Base-by-base conservation (phyloP, 108 stramenopile species). In the Nannochloropsis salina region DNA sequence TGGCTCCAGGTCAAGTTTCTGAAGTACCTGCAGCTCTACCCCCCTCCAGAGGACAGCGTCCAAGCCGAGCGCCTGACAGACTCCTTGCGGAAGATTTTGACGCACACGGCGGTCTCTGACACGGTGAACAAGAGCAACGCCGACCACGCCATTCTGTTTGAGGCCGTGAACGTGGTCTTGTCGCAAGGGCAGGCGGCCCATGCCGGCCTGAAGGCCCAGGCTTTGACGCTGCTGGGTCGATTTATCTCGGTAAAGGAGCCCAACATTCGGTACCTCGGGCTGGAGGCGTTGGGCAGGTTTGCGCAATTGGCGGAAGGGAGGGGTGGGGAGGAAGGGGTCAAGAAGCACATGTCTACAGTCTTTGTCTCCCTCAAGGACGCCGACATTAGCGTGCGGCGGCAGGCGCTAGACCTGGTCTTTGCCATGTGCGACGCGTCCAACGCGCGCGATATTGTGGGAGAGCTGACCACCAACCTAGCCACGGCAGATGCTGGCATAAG, bases 61-160 rank as follows among this genome's bases (percentile, higher is more conserved):
- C 93, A 95, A 84, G 89, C 94, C 61, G 88, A 90, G 12, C 94
- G 95, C 86, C 92, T 99, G 9, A 91, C 92, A 47, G 93, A 93
- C 80, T 93, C 95, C 47, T 93, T 99, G 43, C 92, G 93, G 3
- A 93, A 93, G 84, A 96, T 97, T 89, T 84, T 97, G 83, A 94
- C 94, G 41, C 95, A 95, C 86, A 88, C 87, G 21, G 87, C 94
- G 47, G 95, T 98, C 5, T 95, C 94, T 44, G 95, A 96, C 44
- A 94, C 93, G n/a, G 96, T 96, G 84, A 98, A 98, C 92, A 97
- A 97, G 88, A 96, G 94, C 80, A 99, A 97, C 86, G 98, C 97
- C 45, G 96, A 97, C 87, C 96, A 99, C 88, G 94, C 96, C 42
- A 91, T 99, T 44, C 87, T 98, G 83, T 97, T 98, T 85, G 98